Evolutionary conservation across 176 grass and related monocot genomes (phyloP), one percentile per base, ranked within the genome.

Genomic region (Ensete glaucum): DNA sequence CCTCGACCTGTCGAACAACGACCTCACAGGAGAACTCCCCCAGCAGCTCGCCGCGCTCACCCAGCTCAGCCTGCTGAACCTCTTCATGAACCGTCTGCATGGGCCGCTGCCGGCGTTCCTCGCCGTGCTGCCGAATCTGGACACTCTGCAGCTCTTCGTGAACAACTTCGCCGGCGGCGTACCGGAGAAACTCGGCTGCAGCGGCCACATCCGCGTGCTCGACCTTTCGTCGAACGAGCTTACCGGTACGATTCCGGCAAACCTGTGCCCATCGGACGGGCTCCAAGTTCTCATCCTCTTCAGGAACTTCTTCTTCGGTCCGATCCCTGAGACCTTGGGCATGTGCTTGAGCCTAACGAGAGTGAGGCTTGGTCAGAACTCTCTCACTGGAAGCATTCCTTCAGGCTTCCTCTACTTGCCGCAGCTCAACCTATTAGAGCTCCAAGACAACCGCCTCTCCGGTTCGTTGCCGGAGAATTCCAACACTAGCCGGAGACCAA

Each of bases 1-100:
- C 27, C 91, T 99, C 25, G 96, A 99, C 91, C 85, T 99, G 55
- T 99, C 96, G 68, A 95, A 99, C 96, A 99, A 99, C 16, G 91
- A 76, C 64, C 85, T 99, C 75, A 85, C 86, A 0, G 91, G 96
- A 21, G 96, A 99, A 81, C 75, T 99, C 24, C 96, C 96, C 0
- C 8, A 9, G 22, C 66, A 90, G 15, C 81, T 99, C 0, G 81
- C 84, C 2, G 80, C 86, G 0, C 88, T 99, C 50, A 23, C 78
- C 26, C 56, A 51, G 16, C 86, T 99, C 75, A 74, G 34, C 17
- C 82, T 99, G 34, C 80, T 99, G 34, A 99, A 99, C 83, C 88
- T 99, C 5, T 99, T 99, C 69, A 90, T 99, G 53, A 99, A 99
- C 87, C 85, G 87, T 25, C 80, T 99, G 54, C 88, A 86, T n/a